Evolutionary conservation across 768 basidiomycete species (phyloP), one percentile per base, ranked within the genome.

Genomic region (Flagelloscypha sp.): DNA sequence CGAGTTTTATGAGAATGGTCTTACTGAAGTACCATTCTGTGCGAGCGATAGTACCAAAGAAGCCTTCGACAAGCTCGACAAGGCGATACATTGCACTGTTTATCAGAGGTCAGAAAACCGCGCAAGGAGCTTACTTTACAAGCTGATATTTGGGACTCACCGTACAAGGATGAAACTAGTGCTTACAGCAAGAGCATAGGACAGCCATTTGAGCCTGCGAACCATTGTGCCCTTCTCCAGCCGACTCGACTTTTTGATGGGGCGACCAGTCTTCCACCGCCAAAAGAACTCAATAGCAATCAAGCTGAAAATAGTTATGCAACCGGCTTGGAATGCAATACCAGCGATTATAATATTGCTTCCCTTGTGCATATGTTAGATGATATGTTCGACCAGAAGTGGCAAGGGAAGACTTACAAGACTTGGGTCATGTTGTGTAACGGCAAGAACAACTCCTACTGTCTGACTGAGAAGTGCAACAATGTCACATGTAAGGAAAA

Each of bases 371-470:
- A n/a, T n/a, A n/a, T n/a, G n/a, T n/a, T n/a, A n/a, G n/a, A n/a
- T n/a, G n/a, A n/a, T n/a, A n/a, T n/a, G n/a, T n/a, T n/a, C n/a
- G n/a, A n/a, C n/a, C n/a, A n/a, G n/a, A n/a, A n/a, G n/a, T n/a
- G n/a, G n/a, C n/a, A n/a, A n/a, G n/a, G n/a, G n/a, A n/a, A n/a
- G n/a, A n/a, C n/a, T n/a, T n/a, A n/a, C n/a, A n/a, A n/a, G n/a
- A n/a, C n/a, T n/a, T n/a, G n/a, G n/a, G n/a, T 19, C 42, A 22
- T 35, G 52, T 2, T 42, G 36, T 11, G 53, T 45, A 15, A 23
- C 25, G 2, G 70, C 69, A 4, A 43, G 39, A 2, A 54, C 67
- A 24, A 68, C 70, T n/a, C 70, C 70, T 6, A 56, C 45, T n/a
- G 63, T 68, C 49, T 73, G 71, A 4, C 19, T 18, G 16, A 7